Evolutionary conservation across 371 early-diverging fungal species (phyloP).

Genomic region (Mortierella sp.): DNA sequence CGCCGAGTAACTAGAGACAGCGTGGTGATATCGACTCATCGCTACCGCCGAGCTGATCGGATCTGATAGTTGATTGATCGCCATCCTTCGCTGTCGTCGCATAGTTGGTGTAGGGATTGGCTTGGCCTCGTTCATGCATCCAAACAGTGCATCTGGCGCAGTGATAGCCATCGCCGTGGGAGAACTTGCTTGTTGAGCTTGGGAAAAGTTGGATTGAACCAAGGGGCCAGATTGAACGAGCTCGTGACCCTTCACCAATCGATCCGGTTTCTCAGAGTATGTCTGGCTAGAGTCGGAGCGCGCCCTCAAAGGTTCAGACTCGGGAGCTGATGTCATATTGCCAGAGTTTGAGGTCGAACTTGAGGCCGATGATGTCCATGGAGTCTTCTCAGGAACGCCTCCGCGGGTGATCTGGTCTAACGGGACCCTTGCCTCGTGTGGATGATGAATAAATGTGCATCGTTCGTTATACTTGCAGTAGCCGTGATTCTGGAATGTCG

Average conservation of each 20-base stretch:
- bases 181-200: not conserved
- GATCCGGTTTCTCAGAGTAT: not conserved
- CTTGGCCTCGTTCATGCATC: not conserved
- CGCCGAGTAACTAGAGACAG: not conserved
- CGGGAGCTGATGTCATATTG: not conserved
- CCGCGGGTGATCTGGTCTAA: not conserved
- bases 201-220: not conserved
- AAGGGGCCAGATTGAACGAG: not conserved
- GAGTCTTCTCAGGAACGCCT: not conserved
- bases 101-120: not conserved
- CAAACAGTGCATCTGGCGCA: not conserved
- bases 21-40: not conserved
- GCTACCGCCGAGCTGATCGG: not conserved
- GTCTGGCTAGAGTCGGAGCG: conserved; percentile 23
- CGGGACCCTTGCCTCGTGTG: conserved; percentile 29
- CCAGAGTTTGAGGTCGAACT: conserved; percentile 10
- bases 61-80: conserved; percentile 1
- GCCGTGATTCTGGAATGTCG: conserved; percentile 90
- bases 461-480: conserved; percentile 93
- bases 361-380: conserved; percentile 3
- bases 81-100: not conserved
- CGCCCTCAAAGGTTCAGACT: conserved; percentile 15
- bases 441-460: conserved; percentile 94
- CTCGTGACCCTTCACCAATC: not conserved
- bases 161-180: not conserved